A percentile compares a stretch with the other conserved stretches of the same genome.
Evolutionary conservation across 2,329 filamentous ascomycete species (phyloP).

Genomic region (Talaromyces verruculosus): DNA sequence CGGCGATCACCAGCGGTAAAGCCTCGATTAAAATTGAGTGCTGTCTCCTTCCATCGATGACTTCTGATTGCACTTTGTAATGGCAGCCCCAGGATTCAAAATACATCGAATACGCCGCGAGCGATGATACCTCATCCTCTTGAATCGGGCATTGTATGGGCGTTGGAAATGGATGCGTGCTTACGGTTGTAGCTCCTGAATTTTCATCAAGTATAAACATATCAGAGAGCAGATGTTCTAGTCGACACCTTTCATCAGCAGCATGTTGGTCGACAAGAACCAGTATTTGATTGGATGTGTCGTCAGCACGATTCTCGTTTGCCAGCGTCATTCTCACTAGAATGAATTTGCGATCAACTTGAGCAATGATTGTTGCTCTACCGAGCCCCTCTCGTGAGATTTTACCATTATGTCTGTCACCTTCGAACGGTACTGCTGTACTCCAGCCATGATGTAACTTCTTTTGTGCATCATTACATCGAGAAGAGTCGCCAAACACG

Average conservation of each 20-base stretch:
- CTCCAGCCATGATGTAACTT: background rate
- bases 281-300: constrained; percentile 46
- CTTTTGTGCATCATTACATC: background rate
- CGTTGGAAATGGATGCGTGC: constrained; percentile 42
- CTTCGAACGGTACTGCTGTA: background rate
- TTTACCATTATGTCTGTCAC: constrained; percentile 31
- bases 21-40: constrained; percentile 51
- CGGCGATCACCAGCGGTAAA: constrained; percentile 70
- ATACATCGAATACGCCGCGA: constrained; percentile 54
- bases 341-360: constrained; percentile 90
- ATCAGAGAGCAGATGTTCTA: constrained; percentile 69
- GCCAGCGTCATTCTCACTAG: constrained; percentile 58
- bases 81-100: constrained; percentile 75
- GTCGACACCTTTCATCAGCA: constrained; percentile 80
- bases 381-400: constrained; percentile 64
- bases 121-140: constrained; percentile 58
- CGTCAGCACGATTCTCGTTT: background rate
- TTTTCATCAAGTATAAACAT: constrained; percentile 41
- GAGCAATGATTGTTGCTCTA: constrained; percentile 67
- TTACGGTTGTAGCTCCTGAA: constrained; percentile 26
- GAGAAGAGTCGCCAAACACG: background rate
- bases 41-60: constrained; percentile 3
- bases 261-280: constrained; percentile 91
- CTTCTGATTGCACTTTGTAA: constrained; percentile 51
- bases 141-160: constrained; percentile 67